Conservation (phyloP, 495 filamentous ascomycete genomes). For the Aspergillus kassunensis region DNA sequence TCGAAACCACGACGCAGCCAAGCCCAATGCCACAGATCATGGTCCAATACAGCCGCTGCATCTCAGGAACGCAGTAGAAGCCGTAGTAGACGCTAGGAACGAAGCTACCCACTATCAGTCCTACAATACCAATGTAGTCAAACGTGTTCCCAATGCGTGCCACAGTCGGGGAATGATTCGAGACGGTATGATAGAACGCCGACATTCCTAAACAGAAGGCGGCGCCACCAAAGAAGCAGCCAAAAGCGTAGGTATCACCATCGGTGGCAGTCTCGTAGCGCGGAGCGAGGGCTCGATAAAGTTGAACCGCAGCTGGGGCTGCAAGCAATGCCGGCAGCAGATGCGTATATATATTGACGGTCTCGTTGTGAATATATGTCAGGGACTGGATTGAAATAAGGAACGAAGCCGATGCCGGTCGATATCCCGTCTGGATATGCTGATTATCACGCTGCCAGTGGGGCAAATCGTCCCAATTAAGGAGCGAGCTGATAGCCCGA, state of each 20-base stretch:
- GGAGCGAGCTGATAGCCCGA: conserved; percentile 31
- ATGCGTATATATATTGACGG: conserved; percentile 93
- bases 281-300: conserved; percentile 52
- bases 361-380: conserved; percentile 83
- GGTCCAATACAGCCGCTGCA: conserved; percentile 67
- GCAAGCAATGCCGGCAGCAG: conserved; percentile 52
- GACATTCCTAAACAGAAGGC: conserved; percentile 78
- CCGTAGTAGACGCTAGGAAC: conserved; percentile 86
- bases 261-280: conserved; percentile 62
- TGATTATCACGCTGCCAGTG: conserved; percentile 75
- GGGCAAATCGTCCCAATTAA: conserved; percentile 63
- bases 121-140: conserved; percentile 89
- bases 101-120: conserved; percentile 83
- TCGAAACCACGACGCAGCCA: conserved; percentile 69
- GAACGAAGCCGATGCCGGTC: conserved; percentile 64
- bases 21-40: conserved; percentile 76
- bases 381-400: conserved; percentile 59
- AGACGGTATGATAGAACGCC: conserved; percentile 71
- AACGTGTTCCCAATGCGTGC: conserved; percentile 65
- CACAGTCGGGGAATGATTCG: conserved; percentile 59
- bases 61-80: conserved; percentile 60
- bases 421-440: conserved; percentile 69
- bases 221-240: conserved; percentile 76
- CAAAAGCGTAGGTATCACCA: conserved; percentile 66
- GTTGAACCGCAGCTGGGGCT: conserved; percentile 32